Evolutionary conservation across 2,329 filamentous ascomycete species (phyloP).

Genomic region (Alternaria arborescens): DNA sequence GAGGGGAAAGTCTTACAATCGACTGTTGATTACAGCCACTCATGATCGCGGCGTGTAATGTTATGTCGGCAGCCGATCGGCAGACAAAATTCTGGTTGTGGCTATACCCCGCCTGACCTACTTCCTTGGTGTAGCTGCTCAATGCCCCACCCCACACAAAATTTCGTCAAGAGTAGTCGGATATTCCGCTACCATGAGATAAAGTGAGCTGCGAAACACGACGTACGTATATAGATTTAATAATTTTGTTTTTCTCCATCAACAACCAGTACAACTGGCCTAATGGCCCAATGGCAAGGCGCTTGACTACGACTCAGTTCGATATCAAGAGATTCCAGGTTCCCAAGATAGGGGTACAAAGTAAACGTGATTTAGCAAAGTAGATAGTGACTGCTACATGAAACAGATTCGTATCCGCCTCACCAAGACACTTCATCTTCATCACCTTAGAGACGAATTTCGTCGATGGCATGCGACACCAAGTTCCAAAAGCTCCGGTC

Average conservation of each 20-base stretch:
- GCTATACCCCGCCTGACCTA: neutral
- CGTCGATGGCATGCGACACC: too few relatives aligned
- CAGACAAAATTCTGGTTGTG: neutral
- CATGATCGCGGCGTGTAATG: neutral
- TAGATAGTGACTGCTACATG: too few relatives aligned
- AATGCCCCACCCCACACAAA: neutral
- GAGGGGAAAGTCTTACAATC: neutral
- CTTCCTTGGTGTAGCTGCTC: neutral
- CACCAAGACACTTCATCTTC: too few relatives aligned
- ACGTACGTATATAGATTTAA: too few relatives aligned
- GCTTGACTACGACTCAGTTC: constrained; percentile 61
- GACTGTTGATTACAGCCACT: neutral
- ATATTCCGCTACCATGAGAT: too few relatives aligned
- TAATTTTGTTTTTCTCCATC: neutral
- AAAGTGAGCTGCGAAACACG: too few relatives aligned
- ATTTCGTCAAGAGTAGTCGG: neutral
- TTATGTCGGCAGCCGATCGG: neutral
- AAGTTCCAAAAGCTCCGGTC: too few relatives aligned
- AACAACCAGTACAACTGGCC: constrained; percentile 23
- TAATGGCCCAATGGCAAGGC: constrained; percentile 66
- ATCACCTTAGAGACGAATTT: too few relatives aligned
- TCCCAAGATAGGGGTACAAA: too few relatives aligned
- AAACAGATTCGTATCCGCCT: too few relatives aligned
- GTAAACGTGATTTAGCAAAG: too few relatives aligned
- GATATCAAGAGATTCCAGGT: constrained; percentile 45